Conservation (phyloP, 805 yeast species). For the Barnettozyma populi region DNA sequence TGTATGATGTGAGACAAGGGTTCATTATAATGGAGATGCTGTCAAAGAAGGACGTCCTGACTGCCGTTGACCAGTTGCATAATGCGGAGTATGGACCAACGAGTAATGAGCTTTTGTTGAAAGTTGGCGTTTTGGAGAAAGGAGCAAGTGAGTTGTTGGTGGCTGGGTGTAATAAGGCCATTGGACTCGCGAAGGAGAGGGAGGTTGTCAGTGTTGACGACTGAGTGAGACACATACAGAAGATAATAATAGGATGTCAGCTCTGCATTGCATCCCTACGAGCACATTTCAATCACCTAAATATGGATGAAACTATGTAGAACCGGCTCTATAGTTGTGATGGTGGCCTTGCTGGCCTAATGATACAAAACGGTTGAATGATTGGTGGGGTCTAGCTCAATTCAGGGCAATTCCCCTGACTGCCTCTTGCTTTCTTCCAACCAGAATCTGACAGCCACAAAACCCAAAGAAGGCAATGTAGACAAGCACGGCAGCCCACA, state of each 20-base stretch:
- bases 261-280: no score
- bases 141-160: background rate
- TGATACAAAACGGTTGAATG: background rate
- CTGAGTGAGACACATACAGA: background rate
- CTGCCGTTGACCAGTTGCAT: background rate
- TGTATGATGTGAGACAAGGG: background rate
- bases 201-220: background rate
- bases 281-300: background rate
- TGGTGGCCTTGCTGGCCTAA: background rate
- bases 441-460: slow-evolving; percentile 80
- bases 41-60: background rate
- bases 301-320: background rate
- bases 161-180: background rate
- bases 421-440: slow-evolving; percentile 52
- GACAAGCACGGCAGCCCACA: slow-evolving; percentile 83
- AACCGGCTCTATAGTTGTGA: slow-evolving; percentile 2
- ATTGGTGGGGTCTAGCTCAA: background rate
- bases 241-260: no score
- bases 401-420: slow-evolving; percentile 53
- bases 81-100: background rate
- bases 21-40: background rate
- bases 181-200: background rate
- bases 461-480: slow-evolving; percentile 76
- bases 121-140: background rate
- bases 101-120: background rate